Evolutionary conservation across 2,329 filamentous ascomycete species (phyloP).

Genomic region (Cordyceps tenuipes): DNA sequence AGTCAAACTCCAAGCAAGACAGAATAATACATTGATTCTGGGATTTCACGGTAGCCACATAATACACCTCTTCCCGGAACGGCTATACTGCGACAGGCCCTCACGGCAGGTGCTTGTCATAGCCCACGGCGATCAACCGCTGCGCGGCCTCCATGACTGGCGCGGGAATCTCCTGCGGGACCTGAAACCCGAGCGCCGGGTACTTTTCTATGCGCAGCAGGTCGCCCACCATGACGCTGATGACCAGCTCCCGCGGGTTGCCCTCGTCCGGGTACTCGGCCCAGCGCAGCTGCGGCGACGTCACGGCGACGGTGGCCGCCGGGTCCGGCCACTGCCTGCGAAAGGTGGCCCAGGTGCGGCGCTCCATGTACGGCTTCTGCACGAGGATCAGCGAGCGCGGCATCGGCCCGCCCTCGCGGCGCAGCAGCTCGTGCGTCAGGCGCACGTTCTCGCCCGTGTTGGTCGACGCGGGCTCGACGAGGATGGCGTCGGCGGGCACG

Average conservation of each 20-base stretch:
- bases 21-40: neutral
- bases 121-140: conserved; percentile 32
- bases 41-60: neutral
- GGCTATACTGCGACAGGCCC: neutral
- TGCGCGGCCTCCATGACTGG: conserved; percentile 34
- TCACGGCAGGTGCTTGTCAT: conserved; percentile 30
- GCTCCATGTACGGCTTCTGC: conserved; percentile 42
- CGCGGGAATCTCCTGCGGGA: conserved; percentile 32
- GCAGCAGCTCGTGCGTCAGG: conserved; percentile 31
- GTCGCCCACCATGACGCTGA: conserved; percentile 38
- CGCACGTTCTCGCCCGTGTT: conserved; percentile 42
- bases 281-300: conserved; percentile 32
- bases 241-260: conserved; percentile 34
- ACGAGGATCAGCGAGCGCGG: conserved; percentile 31
- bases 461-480: conserved; percentile 31
- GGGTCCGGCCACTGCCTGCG: conserved; percentile 36
- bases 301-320: conserved; percentile 28
- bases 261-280: conserved; percentile 32
- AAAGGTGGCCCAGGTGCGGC: conserved; percentile 38
- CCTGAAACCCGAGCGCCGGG: conserved; percentile 34
- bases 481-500: conserved; percentile 29
- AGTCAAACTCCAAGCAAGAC: neutral
- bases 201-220: conserved; percentile 35
- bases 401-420: conserved; percentile 16
- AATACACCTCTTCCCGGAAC: neutral